Evolutionary conservation across 345 rosid genomes (phyloP), one percentile per base, ranked within the genome.

Genomic region (Gossypium bickii): DNA sequence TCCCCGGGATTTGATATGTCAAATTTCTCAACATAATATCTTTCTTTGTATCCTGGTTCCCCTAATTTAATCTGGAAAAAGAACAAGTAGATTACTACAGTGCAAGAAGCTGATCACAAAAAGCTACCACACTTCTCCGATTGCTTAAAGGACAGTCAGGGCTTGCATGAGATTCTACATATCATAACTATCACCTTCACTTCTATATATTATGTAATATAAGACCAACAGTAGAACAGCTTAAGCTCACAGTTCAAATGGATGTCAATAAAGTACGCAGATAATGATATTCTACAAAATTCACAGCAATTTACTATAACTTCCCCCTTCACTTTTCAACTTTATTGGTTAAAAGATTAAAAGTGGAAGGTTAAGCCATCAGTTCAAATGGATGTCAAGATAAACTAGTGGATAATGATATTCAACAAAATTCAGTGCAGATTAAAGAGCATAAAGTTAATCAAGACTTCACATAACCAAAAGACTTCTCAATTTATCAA

Each of bases 41-140:
- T 87, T 75, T 92, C 93, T 79, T 90, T 93, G 84, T 92, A 93
- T 75, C 97, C 99, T 29, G 98, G 93, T 80, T 96, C 97, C 71
- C 99, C 98, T 62, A 96, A 83, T 81, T 84, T 96, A 81, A 96
- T 86, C 98, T 96, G 81, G 76, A 11, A 63, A 70, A 60, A 74
- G 29, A 68, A 74, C 20, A 7, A 22, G 25, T 9, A 41, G 51
- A 56, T 51, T 58, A 58, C 43, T 22, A 64, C 12, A 11, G 27
- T 51, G 47, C 69, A 69, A 59, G 60, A 65, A 60, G 29, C 48
- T n/a, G 48, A n/a, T 60, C 25, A 67, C 49, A 9, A 56, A 47
- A 59, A 25, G 41, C 22, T 25, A 4, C 16, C 7, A 53, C 72
- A 55, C 24, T 66, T 59, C 15, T 6, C 43, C 57, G 34, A 18